These are phyloP conservation scores for Phylloporus rhodoxanthus DNA, from an alignment of 768 basidiomycete genomes.

Conservation along the genomic window DNA sequence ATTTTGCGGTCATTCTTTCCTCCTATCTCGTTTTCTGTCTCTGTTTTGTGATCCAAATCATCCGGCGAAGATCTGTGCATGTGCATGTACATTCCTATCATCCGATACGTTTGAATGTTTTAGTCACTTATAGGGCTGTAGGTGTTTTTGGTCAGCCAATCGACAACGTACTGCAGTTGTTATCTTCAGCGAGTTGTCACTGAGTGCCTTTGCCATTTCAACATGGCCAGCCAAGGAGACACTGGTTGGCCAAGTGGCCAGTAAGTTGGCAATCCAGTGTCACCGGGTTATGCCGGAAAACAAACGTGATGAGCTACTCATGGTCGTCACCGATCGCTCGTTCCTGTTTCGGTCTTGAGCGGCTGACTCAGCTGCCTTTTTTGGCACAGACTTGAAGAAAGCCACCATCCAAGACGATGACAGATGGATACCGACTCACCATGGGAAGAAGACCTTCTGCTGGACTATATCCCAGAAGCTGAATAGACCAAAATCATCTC, in stretches of 20 bases:
- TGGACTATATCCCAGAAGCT: too few relatives aligned
- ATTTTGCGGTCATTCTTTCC: conserved; percentile 8
- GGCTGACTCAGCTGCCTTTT: too few relatives aligned
- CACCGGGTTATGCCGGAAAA: too few relatives aligned
- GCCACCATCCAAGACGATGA: background rate
- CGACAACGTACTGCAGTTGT: background rate
- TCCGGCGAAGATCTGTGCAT: conserved; percentile 21
- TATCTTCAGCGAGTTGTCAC: background rate
- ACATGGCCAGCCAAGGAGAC: too few relatives aligned
- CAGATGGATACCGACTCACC: conserved; percentile 8
- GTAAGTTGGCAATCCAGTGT: too few relatives aligned
- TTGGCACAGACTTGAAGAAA: too few relatives aligned
- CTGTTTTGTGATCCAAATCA: conserved; percentile 14
- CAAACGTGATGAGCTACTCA: too few relatives aligned
- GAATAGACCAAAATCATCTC: conserved; percentile 30
- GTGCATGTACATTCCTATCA: conserved; percentile 25
- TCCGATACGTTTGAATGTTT: conserved; percentile 24
- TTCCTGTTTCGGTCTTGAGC: too few relatives aligned
- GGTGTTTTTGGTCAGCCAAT: conserved; percentile 1
- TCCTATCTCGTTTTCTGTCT: conserved; percentile 5
- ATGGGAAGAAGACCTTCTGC: too few relatives aligned
- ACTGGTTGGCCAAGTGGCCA: too few relatives aligned
- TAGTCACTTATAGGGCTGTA: conserved; percentile 17
- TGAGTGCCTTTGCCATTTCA: too few relatives aligned
- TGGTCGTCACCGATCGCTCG: too few relatives aligned